These are phyloP conservation scores for Setaria italica DNA, from an alignment of 202 grass and related monocot genomes.

Conservation along the genomic window DNA sequence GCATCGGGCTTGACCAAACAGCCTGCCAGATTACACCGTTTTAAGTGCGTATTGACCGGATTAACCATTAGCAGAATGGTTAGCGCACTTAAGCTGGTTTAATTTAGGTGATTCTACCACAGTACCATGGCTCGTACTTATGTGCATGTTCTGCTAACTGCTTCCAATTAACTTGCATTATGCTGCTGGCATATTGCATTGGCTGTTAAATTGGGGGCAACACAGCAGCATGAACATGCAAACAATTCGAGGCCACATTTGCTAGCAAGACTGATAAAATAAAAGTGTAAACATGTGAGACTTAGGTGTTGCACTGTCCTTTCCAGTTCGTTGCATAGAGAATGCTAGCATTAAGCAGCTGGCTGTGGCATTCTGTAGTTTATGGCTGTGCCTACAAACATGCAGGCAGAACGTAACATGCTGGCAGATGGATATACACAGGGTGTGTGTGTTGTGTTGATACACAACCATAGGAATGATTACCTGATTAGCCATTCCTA, in stretches of 20 bases:
- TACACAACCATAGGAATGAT: constrained; percentile 42
- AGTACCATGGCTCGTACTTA: background rate
- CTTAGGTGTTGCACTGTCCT: background rate
- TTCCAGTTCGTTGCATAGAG: background rate
- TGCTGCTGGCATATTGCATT: background rate
- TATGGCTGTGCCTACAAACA: background rate
- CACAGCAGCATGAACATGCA: background rate
- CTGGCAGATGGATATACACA: constrained; percentile 16
- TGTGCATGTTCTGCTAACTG: background rate
- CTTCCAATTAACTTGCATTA: background rate
- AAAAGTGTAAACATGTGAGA: constrained; percentile 14
- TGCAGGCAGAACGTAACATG: constrained; percentile 2
- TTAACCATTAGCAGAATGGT: too few species aligned
- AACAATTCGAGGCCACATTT: too few species aligned
- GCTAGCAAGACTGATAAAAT: background rate
- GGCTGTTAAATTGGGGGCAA: background rate
- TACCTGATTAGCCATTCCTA: constrained; percentile 39
- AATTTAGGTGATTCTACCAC: too few species aligned
- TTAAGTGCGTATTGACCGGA: too few species aligned
- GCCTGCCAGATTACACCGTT: too few species aligned
- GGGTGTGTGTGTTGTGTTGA: constrained; percentile 11
- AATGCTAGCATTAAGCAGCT: constrained; percentile 4
- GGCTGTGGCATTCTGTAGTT: background rate
- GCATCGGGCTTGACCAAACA: too few species aligned
- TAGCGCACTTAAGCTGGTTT: too few species aligned